Conservation (phyloP, 129 eudicot genomes). For the Flaveria trinervia region DNA sequence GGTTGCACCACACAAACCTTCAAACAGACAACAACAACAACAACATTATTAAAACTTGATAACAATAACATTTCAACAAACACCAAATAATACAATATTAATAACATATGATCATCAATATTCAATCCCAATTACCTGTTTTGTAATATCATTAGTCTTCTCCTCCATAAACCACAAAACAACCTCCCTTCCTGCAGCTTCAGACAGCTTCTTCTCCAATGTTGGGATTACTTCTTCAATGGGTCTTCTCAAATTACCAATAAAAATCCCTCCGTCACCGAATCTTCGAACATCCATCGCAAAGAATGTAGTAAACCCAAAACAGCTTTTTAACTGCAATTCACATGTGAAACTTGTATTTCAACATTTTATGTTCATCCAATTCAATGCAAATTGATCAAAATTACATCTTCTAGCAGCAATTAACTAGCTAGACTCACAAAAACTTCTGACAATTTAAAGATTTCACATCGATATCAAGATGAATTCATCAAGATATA, state of each 20-base stretch:
- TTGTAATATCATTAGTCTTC: slow-evolving; percentile 67
- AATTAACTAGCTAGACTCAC: background rate
- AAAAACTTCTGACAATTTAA: background rate
- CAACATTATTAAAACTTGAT: too few species aligned
- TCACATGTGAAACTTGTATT: slow-evolving; percentile 7
- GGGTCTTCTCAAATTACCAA: slow-evolving; percentile 88
- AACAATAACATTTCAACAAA: too few species aligned
- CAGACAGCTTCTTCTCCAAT: slow-evolving; percentile 73
- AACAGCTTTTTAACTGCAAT: slow-evolving; percentile 82
- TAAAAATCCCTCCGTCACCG: slow-evolving; percentile 95
- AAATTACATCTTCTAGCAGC: too few species aligned
- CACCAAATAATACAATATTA: background rate
- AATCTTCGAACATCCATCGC: slow-evolving; percentile 95
- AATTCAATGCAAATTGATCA: too few species aligned
- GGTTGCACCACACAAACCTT: slow-evolving; percentile 99
- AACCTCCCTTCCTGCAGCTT: slow-evolving; percentile 96
- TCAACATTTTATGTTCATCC: background rate
- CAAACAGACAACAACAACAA: slow-evolving; percentile 16
- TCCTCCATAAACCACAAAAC: slow-evolving; percentile 98
- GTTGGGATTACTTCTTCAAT: slow-evolving; percentile 85
- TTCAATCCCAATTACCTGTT: slow-evolving; percentile 57
- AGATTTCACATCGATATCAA: background rate
- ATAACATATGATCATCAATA: background rate
- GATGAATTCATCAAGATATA: slow-evolving; percentile 10
- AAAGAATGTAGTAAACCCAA: slow-evolving; percentile 92